Evolutionary conservation across 352 stramenopile genomes (phyloP).

Genomic region (Aphanomyces cochlioides): DNA sequence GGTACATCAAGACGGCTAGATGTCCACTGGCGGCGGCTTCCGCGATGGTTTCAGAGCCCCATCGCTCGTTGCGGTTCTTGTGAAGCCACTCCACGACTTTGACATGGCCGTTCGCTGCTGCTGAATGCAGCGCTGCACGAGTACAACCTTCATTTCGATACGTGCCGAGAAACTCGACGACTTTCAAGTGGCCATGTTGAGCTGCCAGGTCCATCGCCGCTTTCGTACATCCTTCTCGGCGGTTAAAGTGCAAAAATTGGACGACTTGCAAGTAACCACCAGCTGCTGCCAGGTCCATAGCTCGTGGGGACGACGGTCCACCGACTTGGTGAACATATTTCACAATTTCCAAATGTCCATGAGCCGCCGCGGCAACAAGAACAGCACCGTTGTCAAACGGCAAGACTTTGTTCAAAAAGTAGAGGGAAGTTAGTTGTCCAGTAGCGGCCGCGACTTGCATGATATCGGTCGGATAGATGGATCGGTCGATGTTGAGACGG

Average conservation of each 20-base stretch:
- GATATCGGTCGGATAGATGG: too few species aligned
- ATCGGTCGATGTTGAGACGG: too few species aligned
- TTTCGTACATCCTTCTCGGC: conserved; percentile 3
- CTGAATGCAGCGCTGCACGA: neutral
- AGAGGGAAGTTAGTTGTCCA: neutral
- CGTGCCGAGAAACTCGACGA: conserved; percentile 9
- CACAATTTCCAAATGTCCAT: conserved; percentile 29
- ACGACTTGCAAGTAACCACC: neutral
- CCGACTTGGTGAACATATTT: conserved; percentile 21
- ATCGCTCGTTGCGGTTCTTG: neutral
- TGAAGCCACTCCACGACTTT: neutral
- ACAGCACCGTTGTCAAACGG: neutral
- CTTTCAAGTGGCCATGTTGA: neutral
- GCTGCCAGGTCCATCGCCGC: neutral
- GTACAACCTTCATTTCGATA: neutral
- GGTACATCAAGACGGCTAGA: neutral
- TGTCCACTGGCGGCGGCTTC: neutral
- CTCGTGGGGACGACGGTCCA: neutral
- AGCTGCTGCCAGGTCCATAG: neutral
- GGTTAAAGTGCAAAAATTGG: conserved; percentile 3
- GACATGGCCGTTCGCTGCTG: neutral
- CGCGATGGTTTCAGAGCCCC: neutral
- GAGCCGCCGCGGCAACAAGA: conserved; percentile 7
- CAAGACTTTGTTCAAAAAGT: neutral
- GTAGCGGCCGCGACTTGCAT: too few species aligned